These are phyloP conservation scores for Fusarium poae DNA, from an alignment of 2,329 filamentous ascomycete genomes.

Conservation along the genomic window DNA sequence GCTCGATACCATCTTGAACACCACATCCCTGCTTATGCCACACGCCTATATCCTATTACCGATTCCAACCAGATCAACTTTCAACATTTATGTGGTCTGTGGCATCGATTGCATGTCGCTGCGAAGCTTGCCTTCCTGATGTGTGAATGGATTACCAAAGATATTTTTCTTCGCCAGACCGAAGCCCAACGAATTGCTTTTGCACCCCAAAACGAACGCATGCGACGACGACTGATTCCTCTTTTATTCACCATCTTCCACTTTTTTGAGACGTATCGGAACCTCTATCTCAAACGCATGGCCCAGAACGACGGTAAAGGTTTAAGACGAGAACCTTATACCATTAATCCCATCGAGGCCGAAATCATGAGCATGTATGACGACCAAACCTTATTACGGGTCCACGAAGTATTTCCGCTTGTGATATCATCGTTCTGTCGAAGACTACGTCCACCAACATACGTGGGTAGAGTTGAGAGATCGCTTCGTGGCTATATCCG, in stretches of 20 bases:
- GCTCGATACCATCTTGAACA: conserved; percentile 71
- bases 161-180: conserved; percentile 72
- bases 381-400: conserved; percentile 70
- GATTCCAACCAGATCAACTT: conserved; percentile 64
- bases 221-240: conserved; percentile 74
- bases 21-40: conserved; percentile 71
- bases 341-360: conserved; percentile 71
- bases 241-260: conserved; percentile 75
- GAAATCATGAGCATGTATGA: conserved; percentile 75
- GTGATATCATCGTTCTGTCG: conserved; percentile 74
- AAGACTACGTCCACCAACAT: conserved; percentile 72
- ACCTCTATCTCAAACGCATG: conserved; percentile 69
- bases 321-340: conserved; percentile 66
- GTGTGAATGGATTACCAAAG: conserved; percentile 74
- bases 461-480: conserved; percentile 72
- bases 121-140: conserved; percentile 72
- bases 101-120: conserved; percentile 75
- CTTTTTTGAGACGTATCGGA: conserved; percentile 75
- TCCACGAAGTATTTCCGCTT: conserved; percentile 74
- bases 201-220: conserved; percentile 71
- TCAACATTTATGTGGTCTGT: conserved; percentile 73
- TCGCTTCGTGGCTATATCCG: conserved; percentile 73
- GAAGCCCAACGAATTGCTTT: conserved; percentile 69
- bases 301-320: conserved; percentile 65
- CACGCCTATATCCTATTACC: conserved; percentile 69